Evolutionary conservation across 768 basidiomycete genomes (phyloP).

Genomic region (Serendipita sp.): DNA sequence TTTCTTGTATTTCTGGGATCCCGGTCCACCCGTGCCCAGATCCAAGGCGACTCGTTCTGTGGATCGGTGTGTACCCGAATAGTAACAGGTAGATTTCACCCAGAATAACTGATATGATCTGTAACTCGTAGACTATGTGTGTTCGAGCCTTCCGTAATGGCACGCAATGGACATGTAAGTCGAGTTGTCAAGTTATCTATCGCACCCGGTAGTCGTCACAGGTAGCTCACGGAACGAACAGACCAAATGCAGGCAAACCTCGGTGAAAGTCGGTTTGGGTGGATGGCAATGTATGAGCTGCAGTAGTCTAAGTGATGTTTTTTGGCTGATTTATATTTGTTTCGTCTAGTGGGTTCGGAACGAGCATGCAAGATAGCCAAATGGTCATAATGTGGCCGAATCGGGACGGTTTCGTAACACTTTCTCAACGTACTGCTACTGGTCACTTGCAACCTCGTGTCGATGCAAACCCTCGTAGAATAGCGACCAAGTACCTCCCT

Average conservation of each 20-base stretch:
- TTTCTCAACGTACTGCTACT: conserved; percentile 47
- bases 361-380: conserved; percentile 12
- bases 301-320: not conserved
- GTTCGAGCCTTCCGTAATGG: conserved; percentile 4
- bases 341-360: conserved; percentile 10
- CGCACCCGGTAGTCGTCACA: not conserved
- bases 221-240: not conserved
- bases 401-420: conserved; percentile 39
- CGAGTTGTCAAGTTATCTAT: not conserved
- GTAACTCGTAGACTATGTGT: not conserved
- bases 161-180: conserved; percentile 5
- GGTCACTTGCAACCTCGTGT: conserved; percentile 41
- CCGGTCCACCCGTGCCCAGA: not conserved
- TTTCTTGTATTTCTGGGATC: not conserved
- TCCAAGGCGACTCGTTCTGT: not conserved
- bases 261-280: conserved; percentile 7
- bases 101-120: not conserved
- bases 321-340: not conserved
- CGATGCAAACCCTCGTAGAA: conserved; percentile 34
- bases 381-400: conserved; percentile 70
- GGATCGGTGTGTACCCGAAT: not conserved
- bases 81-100: too few species aligned
- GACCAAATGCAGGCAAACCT: conserved; percentile 4
- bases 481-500: conserved; percentile 26
- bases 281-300: conserved; percentile 11